Evolutionary conservation across 129 eudicot genomes (phyloP).

Genomic region (Glebionis coronaria): DNA sequence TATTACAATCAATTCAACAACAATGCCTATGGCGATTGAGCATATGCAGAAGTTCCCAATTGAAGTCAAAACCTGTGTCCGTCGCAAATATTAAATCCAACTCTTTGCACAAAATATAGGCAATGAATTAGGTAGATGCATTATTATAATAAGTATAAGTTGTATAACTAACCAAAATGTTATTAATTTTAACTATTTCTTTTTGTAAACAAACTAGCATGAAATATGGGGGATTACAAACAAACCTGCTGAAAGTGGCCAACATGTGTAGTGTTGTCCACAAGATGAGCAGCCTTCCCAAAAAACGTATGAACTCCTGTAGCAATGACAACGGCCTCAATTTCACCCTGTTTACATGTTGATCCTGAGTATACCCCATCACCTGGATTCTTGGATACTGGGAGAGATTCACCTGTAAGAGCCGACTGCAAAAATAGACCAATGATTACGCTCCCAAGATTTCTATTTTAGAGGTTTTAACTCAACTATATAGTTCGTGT

Average conservation of each 20-base stretch:
- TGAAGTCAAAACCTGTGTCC: slow-evolving; percentile 46
- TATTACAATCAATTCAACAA: slow-evolving; percentile 39
- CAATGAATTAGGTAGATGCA: no score
- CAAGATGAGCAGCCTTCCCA: slow-evolving; percentile 63
- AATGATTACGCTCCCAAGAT: slow-evolving; percentile 2
- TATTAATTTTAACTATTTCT: no score
- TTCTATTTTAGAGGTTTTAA: background rate
- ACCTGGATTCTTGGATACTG: slow-evolving; percentile 58
- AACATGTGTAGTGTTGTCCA: slow-evolving; percentile 48
- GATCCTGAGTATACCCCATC: slow-evolving; percentile 58
- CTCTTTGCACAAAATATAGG: background rate
- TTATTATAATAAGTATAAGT: no score
- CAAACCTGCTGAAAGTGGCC: slow-evolving; percentile 54
- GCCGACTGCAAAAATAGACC: slow-evolving; percentile 40
- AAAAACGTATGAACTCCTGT: slow-evolving; percentile 59
- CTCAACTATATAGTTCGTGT: background rate
- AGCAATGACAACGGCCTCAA: slow-evolving; percentile 53
- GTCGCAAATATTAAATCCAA: background rate
- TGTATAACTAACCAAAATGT: no score
- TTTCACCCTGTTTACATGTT: slow-evolving; percentile 59
- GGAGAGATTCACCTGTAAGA: slow-evolving; percentile 56
- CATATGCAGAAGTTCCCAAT: slow-evolving; percentile 59
- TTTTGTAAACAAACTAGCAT: background rate
- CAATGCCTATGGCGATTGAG: slow-evolving; percentile 54
- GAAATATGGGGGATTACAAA: background rate